Evolutionary conservation across 176 grass and related monocot genomes (phyloP).

Genomic region (Juncus inflexus): DNA sequence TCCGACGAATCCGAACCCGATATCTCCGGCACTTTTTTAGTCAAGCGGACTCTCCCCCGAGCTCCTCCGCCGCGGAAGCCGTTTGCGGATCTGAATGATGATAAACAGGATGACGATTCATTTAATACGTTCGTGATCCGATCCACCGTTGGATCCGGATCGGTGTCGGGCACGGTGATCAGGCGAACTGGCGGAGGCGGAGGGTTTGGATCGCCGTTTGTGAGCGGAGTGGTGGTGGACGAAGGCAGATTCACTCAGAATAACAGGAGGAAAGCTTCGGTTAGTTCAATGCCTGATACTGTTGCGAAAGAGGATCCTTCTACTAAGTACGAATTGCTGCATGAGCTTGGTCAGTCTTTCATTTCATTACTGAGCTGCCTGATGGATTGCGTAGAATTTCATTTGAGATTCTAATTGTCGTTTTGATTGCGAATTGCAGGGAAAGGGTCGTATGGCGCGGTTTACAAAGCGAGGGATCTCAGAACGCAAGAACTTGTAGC

Average conservation of each 20-base stretch:
- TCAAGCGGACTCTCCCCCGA: constrained; percentile 27
- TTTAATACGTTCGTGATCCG: constrained; percentile 27
- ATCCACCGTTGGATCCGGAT: constrained; percentile 23
- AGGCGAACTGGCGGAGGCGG: constrained; percentile 31
- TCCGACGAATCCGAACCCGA: constrained; percentile 33
- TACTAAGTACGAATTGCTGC: constrained; percentile 90
- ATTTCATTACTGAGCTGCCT: constrained; percentile 3
- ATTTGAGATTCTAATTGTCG: not conserved
- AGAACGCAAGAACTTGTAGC: constrained; percentile 96
- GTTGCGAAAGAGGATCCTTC: constrained; percentile 83
- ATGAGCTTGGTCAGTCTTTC: constrained; percentile 83
- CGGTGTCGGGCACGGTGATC: constrained; percentile 41
- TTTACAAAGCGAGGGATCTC: constrained; percentile 98
- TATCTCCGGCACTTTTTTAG: constrained; percentile 41
- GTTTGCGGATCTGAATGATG: constrained; percentile 15
- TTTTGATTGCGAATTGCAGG: constrained; percentile 50
- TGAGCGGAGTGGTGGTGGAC: constrained; percentile 40
- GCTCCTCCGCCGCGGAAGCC: constrained; percentile 16
- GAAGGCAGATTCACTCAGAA: constrained; percentile 49
- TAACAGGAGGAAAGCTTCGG: constrained; percentile 61
- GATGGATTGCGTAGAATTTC: not conserved
- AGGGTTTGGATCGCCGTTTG: constrained; percentile 78
- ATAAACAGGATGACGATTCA: constrained; percentile 11
- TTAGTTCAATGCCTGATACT: constrained; percentile 79
- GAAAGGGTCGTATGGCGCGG: constrained; percentile 98